A percentile compares a stretch with the other conserved stretches of the same genome.
Evolutionary conservation across 75 land plant genomes (phyloP).

Genomic region (Sequoia sempervirens): DNA sequence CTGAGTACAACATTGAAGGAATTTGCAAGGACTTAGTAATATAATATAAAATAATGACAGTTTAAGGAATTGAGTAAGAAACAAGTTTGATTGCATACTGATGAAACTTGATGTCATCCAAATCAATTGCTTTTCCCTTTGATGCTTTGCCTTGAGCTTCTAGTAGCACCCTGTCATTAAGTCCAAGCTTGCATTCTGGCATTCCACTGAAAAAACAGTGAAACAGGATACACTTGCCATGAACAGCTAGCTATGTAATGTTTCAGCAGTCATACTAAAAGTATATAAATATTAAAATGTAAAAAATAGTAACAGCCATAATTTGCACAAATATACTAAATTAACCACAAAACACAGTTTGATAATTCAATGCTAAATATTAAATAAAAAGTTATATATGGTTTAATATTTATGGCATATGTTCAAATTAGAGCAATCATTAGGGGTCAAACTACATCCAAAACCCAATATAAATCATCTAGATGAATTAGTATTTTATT

Average conservation of each 20-base stretch:
- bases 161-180: constrained; percentile 87
- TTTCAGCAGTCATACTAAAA: too few species aligned
- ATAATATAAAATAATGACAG: neutral
- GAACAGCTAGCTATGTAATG: neutral
- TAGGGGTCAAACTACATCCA: too few species aligned
- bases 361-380: too few species aligned
- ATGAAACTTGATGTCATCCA: constrained; percentile 96
- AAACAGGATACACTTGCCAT: neutral
- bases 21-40: neutral
- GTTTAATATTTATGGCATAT: too few species aligned
- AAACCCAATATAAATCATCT: too few species aligned
- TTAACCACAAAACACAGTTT: too few species aligned
- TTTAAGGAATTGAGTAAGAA: neutral
- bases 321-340: too few species aligned
- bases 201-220: constrained; percentile 71
- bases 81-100: constrained; percentile 60
- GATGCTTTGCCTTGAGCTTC: constrained; percentile 96
- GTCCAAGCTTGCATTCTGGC: constrained; percentile 99
- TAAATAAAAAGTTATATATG: too few species aligned
- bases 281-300: too few species aligned
- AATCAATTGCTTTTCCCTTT: constrained; percentile 93
- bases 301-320: too few species aligned
- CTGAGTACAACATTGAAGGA: neutral
- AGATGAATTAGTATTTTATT: too few species aligned
- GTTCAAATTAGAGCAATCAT: too few species aligned